phyloP scores from a whole-genome alignment of 2,329 filamentous ascomycete species.

The Trichoderma sp. region DNA sequence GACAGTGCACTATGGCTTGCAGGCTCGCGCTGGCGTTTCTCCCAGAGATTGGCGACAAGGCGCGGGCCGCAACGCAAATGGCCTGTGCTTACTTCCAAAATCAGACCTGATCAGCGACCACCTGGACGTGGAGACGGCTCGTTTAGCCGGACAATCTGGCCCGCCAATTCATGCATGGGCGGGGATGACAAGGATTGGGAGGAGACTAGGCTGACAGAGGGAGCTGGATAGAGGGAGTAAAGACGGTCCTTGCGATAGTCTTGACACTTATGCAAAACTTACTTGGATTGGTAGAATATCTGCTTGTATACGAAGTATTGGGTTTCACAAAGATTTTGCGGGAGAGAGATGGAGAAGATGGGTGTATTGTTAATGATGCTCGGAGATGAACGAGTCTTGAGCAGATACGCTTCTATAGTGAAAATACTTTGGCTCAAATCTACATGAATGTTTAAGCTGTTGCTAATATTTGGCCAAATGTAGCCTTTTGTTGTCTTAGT shows the following conservation, averaged over 20 bases:
- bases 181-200: not conserved
- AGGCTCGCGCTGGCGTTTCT: not conserved
- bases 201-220: not conserved
- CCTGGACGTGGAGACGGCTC: not conserved
- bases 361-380: not conserved
- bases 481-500: not conserved
- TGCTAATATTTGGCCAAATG: not conserved
- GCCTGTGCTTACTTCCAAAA: not conserved
- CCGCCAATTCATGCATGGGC: not conserved
- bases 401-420: not conserved
- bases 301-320: not conserved
- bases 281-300: not conserved
- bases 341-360: not conserved
- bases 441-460: not conserved
- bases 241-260: not conserved
- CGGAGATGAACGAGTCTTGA: not conserved
- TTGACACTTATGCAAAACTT: not conserved
- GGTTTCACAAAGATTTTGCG: not conserved
- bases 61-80: not conserved
- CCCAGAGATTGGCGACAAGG: not conserved
- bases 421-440: not conserved
- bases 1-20: not conserved
- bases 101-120: not conserved
- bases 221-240: not conserved
- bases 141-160: not conserved